These are phyloP conservation scores for Nicotiana benthamiana DNA, from an alignment of 257 asterid species.

Conservation along the genomic window DNA sequence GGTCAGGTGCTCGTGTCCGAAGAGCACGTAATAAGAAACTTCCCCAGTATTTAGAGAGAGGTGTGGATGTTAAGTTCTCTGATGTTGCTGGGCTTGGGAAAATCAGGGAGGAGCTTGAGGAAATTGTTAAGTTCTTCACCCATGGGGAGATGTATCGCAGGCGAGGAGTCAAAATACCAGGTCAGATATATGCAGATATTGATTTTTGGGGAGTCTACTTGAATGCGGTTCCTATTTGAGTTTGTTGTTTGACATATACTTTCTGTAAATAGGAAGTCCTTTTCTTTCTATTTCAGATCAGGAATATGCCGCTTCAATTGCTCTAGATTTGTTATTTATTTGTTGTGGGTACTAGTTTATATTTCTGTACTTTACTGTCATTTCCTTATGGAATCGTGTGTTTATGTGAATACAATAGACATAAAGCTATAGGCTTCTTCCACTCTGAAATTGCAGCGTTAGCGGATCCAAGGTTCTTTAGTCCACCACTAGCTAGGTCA, in stretches of 20 bases:
- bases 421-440: not conserved
- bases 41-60: slow-evolving; percentile 85
- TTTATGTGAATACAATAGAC: not conserved
- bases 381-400: not conserved
- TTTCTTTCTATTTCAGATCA: not conserved
- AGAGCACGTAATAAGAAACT: slow-evolving; percentile 53
- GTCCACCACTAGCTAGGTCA: not conserved
- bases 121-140: slow-evolving; percentile 94
- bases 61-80: slow-evolving; percentile 75
- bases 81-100: slow-evolving; percentile 99
- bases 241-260: not conserved
- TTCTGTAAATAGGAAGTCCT: not conserved
- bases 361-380: not conserved
- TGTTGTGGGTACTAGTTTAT: not conserved
- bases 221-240: not conserved
- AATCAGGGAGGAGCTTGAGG: slow-evolving; percentile 94
- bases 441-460: not conserved
- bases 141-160: slow-evolving; percentile 94
- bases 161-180: slow-evolving; percentile 95
- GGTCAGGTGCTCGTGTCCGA: slow-evolving; percentile 90
- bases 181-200: slow-evolving; percentile 32
- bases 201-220: not conserved
- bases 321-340: slow-evolving; percentile 8
- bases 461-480: not conserved
- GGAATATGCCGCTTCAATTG: not conserved